Conservation (phyloP, 495 filamentous ascomycete species). For the Annulohypoxylon maeteangense region DNA sequence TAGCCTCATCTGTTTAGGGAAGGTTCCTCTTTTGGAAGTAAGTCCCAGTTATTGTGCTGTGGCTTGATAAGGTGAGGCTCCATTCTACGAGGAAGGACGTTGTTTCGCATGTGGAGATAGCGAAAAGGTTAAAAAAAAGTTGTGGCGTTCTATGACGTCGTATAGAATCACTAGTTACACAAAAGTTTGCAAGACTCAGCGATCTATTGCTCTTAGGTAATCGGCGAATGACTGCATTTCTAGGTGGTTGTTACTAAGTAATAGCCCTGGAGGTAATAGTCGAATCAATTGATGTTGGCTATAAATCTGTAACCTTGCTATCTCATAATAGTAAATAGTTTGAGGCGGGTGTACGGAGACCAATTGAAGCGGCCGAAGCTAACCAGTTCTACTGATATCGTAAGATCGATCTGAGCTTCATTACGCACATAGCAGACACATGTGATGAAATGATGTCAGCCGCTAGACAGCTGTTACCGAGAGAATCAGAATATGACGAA, state of each 20-base stretch:
- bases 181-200: slow-evolving; percentile 2
- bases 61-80: slow-evolving; percentile 37
- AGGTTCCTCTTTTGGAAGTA: slow-evolving; percentile 38
- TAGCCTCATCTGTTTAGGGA: slow-evolving; percentile 34
- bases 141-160: slow-evolving; percentile 31
- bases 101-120: background rate
- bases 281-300: background rate
- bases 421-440: slow-evolving; percentile 18
- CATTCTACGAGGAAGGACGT: slow-evolving; percentile 3
- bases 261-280: background rate
- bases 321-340: background rate
- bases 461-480: slow-evolving; percentile 14
- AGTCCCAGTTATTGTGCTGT: slow-evolving; percentile 28
- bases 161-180: slow-evolving; percentile 7
- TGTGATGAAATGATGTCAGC: slow-evolving; percentile 38
- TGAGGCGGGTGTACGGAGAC: slow-evolving; percentile 2
- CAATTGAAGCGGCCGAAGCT: background rate
- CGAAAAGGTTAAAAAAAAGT: background rate
- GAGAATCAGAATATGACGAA: slow-evolving; percentile 19
- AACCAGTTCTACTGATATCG: background rate
- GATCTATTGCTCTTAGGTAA: slow-evolving; percentile 31
- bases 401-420: slow-evolving; percentile 10
- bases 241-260: slow-evolving; percentile 8
- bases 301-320: background rate
- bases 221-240: slow-evolving; percentile 25